Evolutionary conservation across 768 basidiomycete species (phyloP).

Genomic region (Amanita molliuscula): DNA sequence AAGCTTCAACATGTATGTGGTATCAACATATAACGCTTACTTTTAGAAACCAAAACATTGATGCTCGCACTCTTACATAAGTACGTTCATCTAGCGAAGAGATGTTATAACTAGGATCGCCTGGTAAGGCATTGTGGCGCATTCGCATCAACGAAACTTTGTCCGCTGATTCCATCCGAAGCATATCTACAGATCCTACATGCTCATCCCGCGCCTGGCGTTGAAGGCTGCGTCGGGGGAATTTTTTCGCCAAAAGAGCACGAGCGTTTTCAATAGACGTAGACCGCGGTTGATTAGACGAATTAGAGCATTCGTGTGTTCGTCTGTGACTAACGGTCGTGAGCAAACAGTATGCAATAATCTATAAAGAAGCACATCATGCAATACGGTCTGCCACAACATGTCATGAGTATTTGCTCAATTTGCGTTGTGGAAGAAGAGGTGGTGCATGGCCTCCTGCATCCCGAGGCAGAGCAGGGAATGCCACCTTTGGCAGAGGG

Average conservation of each 20-base stretch:
- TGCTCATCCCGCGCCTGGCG: constrained; percentile 19
- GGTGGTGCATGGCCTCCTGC: constrained; percentile 45
- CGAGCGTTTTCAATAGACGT: constrained; percentile 34
- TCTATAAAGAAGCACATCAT: neutral
- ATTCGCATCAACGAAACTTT: constrained; percentile 66
- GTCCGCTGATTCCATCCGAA: constrained; percentile 41
- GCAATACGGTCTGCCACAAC: neutral
- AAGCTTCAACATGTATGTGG: neutral
- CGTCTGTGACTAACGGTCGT: constrained; percentile 49
- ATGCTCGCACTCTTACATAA: constrained; percentile 36
- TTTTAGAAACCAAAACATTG: constrained; percentile 62
- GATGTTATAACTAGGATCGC: constrained; percentile 45
- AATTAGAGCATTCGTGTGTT: constrained; percentile 43
- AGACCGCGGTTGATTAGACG: constrained; percentile 8
- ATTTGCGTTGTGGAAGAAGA: constrained; percentile 12
- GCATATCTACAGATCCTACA: constrained; percentile 41
- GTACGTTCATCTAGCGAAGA: constrained; percentile 43
- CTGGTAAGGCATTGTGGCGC: constrained; percentile 58
- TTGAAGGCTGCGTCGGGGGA: constrained; percentile 21
- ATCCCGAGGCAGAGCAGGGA: constrained; percentile 42
- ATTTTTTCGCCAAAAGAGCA: constrained; percentile 43
- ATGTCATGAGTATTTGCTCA: neutral
- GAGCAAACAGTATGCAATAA: constrained; percentile 9
- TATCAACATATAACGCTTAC: constrained; percentile 22
- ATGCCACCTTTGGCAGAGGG: constrained; percentile 7